Base-by-base conservation (phyloP, 78 protist genomes). In the Isochrysis galbana region DNA sequence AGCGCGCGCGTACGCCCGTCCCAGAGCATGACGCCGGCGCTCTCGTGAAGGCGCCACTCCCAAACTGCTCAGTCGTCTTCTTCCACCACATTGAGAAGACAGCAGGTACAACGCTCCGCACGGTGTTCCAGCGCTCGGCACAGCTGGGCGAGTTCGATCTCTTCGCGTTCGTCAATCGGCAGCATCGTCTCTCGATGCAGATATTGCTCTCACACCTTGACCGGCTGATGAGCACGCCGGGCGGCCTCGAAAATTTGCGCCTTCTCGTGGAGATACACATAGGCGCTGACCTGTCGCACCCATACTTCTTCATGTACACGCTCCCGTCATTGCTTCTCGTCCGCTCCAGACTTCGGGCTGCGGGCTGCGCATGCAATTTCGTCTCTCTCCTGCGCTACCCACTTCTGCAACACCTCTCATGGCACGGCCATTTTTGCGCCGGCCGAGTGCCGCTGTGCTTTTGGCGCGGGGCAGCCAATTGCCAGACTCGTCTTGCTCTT, bases 401-500 rank as follows among this genome's bases (percentile, higher is more conserved):
- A 2, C 84, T 77, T 41, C 84, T 77, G 47, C 84, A 77, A 1
- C 84, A 77, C 46, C 84, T 77, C 32, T 23, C 34, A 4, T 77
- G 84, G 84, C 84, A 77, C 84, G 14, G 2, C 84, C 84, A 77
- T 29, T 77, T 77, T 26, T 2, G 3, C 47, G 39, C 34, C 84
- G 34, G 39, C 46, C 84, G 84, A 41, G 84, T 77, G 84, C 84
- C 84, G 44, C 84, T 77, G 32, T 77, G 84, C 84, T 77, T 77
- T 32, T 77, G 84, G 84, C 1, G 14, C 84, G 39, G 23, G 48
- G 48, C 84, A 17, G 48, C 45, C 84, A 46, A 77, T 46, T 77
- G 84, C 84, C 47, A 77, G 84, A 4, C 46, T 23, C 84, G 84
- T 23, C 45, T 77, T 23, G 45, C 84, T 41, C 7, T 77, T 41